Evolutionary conservation across 257 asterid species (phyloP).

Genomic region (Solanum piurae): DNA sequence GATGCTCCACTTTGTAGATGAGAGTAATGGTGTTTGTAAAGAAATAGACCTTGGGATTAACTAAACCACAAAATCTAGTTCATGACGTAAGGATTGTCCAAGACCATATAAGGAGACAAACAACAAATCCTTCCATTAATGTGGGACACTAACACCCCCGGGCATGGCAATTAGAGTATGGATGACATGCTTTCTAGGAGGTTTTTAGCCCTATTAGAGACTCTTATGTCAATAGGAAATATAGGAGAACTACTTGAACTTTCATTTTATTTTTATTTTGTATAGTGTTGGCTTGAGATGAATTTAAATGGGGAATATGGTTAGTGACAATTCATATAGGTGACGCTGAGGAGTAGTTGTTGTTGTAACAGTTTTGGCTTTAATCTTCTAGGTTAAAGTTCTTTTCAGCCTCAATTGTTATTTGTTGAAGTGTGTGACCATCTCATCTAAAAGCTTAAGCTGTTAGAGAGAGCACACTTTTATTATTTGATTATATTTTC

Average conservation of each 20-base stretch:
- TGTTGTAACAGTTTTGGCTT: background rate
- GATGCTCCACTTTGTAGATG: too few species aligned
- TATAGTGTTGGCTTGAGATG: background rate
- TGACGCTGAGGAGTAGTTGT: background rate
- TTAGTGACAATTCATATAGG: background rate
- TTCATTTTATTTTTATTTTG: background rate
- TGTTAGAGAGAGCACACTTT: too few species aligned
- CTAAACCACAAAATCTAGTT: background rate
- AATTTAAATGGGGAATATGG: background rate
- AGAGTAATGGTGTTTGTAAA: too few species aligned
- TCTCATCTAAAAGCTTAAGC: too few species aligned
- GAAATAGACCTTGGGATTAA: background rate
- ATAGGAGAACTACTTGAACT: background rate
- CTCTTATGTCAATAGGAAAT: background rate
- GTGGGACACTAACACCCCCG: background rate
- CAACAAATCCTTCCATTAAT: background rate
- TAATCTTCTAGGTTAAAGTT: background rate
- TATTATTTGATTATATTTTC: too few species aligned
- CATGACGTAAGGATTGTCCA: background rate
- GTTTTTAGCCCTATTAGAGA: background rate
- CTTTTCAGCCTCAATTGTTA: constrained; percentile 1
- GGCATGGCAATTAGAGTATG: background rate
- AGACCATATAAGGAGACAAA: background rate
- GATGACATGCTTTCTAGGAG: background rate
- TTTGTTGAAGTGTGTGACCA: background rate